A percentile compares a stretch with the other conserved stretches of the same genome.
Conservation (phyloP, 2,329 filamentous ascomycete species). For the Trichothecium sympodiale region DNA sequence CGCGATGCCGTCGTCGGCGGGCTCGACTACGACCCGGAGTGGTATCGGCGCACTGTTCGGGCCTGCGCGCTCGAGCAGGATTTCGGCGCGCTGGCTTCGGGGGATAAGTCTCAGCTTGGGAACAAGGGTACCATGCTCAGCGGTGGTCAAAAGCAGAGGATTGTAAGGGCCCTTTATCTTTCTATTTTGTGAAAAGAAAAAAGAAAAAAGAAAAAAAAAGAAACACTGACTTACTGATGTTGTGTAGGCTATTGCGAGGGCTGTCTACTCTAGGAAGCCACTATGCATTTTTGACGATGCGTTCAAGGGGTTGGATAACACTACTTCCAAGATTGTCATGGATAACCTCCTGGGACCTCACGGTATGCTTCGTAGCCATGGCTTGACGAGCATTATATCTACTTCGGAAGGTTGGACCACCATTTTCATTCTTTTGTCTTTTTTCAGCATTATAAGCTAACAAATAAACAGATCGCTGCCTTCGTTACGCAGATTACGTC, state of each 20-base stretch:
- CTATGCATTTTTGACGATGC: slow-evolving; percentile 27
- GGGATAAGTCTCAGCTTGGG: slow-evolving; percentile 16
- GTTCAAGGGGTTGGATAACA: slow-evolving; percentile 27
- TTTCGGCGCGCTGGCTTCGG: slow-evolving; percentile 11
- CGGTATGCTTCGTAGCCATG: slow-evolving; percentile 21
- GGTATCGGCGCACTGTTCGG: slow-evolving; percentile 19
- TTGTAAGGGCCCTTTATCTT: slow-evolving; percentile 11
- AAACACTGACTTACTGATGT: not conserved
- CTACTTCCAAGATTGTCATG: slow-evolving; percentile 30
- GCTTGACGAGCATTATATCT: slow-evolving; percentile 18
- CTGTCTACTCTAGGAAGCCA: slow-evolving; percentile 18
- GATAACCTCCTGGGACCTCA: slow-evolving; percentile 21
- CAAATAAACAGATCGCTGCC: too few species aligned
- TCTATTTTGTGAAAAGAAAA: not conserved
- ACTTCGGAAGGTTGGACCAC: slow-evolving; percentile 19
- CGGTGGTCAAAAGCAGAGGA: slow-evolving; percentile 22
- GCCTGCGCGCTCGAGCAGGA: slow-evolving; percentile 23
- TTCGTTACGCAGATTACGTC: too few species aligned
- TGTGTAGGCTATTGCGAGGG: slow-evolving; percentile 18
- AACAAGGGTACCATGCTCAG: slow-evolving; percentile 21
- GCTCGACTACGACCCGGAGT: slow-evolving; percentile 10
- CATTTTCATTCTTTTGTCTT: not conserved
- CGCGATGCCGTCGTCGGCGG: slow-evolving; percentile 25
- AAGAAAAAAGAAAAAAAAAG: too few species aligned
- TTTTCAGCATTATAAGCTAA: too few species aligned